Evolutionary conservation across 148 eudicot species (phyloP).

Genomic region (Camellia sinensis): DNA sequence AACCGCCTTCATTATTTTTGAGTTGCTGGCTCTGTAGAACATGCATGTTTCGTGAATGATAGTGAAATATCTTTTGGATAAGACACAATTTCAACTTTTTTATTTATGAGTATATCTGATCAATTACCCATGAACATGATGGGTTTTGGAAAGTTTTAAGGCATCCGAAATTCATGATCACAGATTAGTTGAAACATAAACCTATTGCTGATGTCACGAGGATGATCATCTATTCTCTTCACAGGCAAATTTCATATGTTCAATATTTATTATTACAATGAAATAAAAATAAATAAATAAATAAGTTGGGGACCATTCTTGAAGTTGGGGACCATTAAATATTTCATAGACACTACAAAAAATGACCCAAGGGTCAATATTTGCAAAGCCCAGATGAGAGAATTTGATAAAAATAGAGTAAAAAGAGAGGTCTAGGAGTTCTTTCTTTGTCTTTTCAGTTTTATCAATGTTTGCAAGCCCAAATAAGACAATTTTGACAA

Average conservation of each 20-base stretch:
- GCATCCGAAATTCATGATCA: neutral
- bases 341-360: neutral
- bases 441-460: neutral
- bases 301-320: too few relatives aligned
- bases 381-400: neutral
- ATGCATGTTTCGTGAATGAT: too few relatives aligned
- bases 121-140: neutral
- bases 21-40: too few relatives aligned
- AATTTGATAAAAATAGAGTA: neutral
- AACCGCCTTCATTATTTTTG: too few relatives aligned
- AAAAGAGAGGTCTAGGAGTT: neutral
- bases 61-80: neutral
- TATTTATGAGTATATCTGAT: neutral
- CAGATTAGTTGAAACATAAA: conserved; percentile 7
- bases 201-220: neutral
- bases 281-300: too few relatives aligned
- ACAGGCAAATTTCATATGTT: too few relatives aligned
- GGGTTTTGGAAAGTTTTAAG: neutral
- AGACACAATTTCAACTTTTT: neutral
- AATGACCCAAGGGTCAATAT: neutral
- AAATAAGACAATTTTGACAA: too few relatives aligned
- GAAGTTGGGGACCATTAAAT: neutral
- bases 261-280: too few relatives aligned
- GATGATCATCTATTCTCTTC: too few relatives aligned
- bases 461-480: neutral